Percentiles rank a stretch among this genome's conserved stretches.
Conservation (phyloP, 495 filamentous ascomycete genomes). For the Aspergillus incahuasiensis region DNA sequence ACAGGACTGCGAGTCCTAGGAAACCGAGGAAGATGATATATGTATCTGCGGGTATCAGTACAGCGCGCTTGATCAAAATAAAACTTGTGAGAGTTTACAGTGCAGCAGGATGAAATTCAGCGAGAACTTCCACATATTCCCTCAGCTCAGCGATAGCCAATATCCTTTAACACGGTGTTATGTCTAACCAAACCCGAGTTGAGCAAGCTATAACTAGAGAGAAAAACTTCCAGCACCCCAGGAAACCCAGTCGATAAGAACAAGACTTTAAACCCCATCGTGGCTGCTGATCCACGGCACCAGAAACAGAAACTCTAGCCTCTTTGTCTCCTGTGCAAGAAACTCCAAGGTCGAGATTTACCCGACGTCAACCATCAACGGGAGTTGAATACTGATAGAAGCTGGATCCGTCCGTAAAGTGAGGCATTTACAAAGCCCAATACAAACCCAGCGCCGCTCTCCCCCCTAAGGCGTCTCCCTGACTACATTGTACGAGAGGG, state of each 20-base stretch:
- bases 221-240: too few relatives aligned
- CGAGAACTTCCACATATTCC: slow-evolving; percentile 25
- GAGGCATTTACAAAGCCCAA: slow-evolving; percentile 15
- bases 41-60: slow-evolving; percentile 24
- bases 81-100: slow-evolving; percentile 26
- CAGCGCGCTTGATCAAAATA: neutral
- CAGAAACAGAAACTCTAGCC: too few relatives aligned
- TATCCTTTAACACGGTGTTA: neutral
- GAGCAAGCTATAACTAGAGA: neutral
- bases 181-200: too few relatives aligned
- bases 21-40: slow-evolving; percentile 34
- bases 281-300: too few relatives aligned
- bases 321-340: too few relatives aligned
- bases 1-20: slow-evolving; percentile 32
- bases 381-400: neutral
- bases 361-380: neutral
- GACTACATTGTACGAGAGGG: slow-evolving; percentile 14
- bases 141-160: neutral
- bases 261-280: neutral
- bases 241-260: too few relatives aligned
- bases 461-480: slow-evolving; percentile 10
- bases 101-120: slow-evolving; percentile 71
- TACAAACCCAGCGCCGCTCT: neutral
- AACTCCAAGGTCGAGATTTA: neutral
- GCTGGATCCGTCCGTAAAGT: neutral